phyloP scores from a whole-genome alignment of 768 basidiomycete species.

The Amanita inopinata region DNA sequence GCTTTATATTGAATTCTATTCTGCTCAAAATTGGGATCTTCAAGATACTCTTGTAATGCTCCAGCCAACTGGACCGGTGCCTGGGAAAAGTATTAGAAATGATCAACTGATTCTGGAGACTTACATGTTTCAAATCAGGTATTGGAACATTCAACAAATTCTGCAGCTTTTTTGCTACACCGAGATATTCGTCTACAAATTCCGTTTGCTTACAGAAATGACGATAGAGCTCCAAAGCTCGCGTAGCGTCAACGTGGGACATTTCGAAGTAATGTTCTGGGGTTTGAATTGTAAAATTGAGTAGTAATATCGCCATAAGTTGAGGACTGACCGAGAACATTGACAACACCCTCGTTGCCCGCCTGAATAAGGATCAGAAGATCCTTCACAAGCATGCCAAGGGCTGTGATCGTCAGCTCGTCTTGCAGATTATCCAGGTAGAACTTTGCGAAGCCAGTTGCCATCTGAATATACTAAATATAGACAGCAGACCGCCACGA shows the following conservation, averaged over 20 bases:
- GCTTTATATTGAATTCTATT: conserved; percentile 88
- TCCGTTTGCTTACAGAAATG: conserved; percentile 94
- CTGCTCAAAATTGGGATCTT: conserved; percentile 94
- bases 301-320: conserved; percentile 14
- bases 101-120: conserved; percentile 17
- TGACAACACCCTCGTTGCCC: conserved; percentile 89
- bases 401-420: conserved; percentile 78
- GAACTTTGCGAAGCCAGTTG: conserved; percentile 47
- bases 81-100: conserved; percentile 28
- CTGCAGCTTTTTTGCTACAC: conserved; percentile 86
- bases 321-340: conserved; percentile 53
- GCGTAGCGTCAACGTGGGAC: conserved; percentile 85
- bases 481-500: conserved; percentile 12
- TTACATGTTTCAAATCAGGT: conserved; percentile 85
- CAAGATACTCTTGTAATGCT: conserved; percentile 89
- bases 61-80: conserved; percentile 92
- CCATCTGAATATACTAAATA: conserved; percentile 2
- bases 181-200: conserved; percentile 84
- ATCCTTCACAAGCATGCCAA: conserved; percentile 94
- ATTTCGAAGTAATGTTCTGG: conserved; percentile 96
- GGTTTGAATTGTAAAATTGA: conserved; percentile 14
- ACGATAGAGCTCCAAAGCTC: conserved; percentile 82
- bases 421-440: conserved; percentile 92
- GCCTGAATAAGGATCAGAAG: conserved; percentile 92
- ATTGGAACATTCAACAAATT: conserved; percentile 90